Conservation (phyloP, 371 early-diverging fungal genomes). For the Massospora cicadina region DNA sequence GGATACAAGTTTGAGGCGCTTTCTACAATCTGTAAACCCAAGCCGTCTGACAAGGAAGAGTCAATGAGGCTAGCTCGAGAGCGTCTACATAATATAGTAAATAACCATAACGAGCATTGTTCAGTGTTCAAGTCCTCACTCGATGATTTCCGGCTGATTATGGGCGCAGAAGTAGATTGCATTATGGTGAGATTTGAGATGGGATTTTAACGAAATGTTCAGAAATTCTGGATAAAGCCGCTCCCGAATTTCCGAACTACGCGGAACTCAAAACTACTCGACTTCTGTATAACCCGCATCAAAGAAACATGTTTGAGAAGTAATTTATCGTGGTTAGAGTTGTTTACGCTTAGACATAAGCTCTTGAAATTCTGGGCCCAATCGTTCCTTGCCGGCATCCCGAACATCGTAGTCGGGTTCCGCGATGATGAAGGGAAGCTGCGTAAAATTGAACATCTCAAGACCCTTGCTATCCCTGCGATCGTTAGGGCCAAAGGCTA, state of each 20-base stretch:
- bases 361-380: slow-evolving; percentile 82
- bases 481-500: slow-evolving; percentile 38
- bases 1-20: slow-evolving; percentile 60
- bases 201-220: not conserved
- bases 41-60: slow-evolving; percentile 16
- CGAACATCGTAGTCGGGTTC: slow-evolving; percentile 63
- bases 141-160: slow-evolving; percentile 42
- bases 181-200: slow-evolving; percentile 21
- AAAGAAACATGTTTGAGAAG: slow-evolving; percentile 42
- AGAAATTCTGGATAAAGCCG: not conserved
- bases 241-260: slow-evolving; percentile 25
- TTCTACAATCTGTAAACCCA: slow-evolving; percentile 29
- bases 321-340: slow-evolving; percentile 13
- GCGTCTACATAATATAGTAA: slow-evolving; percentile 28
- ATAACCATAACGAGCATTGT: slow-evolving; percentile 77
- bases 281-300: slow-evolving; percentile 28
- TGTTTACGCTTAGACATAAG: slow-evolving; percentile 34
- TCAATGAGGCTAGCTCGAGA: slow-evolving; percentile 22
- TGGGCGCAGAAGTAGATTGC: slow-evolving; percentile 91
- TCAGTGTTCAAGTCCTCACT: slow-evolving; percentile 62
- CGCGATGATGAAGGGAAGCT: slow-evolving; percentile 56
- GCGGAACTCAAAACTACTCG: slow-evolving; percentile 79
- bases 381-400: slow-evolving; percentile 77
- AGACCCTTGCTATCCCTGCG: slow-evolving; percentile 67
- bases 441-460: slow-evolving; percentile 28